These are phyloP conservation scores for Fusarium incarnatum DNA, from an alignment of 2,329 filamentous ascomycete genomes.

Conservation along the genomic window DNA sequence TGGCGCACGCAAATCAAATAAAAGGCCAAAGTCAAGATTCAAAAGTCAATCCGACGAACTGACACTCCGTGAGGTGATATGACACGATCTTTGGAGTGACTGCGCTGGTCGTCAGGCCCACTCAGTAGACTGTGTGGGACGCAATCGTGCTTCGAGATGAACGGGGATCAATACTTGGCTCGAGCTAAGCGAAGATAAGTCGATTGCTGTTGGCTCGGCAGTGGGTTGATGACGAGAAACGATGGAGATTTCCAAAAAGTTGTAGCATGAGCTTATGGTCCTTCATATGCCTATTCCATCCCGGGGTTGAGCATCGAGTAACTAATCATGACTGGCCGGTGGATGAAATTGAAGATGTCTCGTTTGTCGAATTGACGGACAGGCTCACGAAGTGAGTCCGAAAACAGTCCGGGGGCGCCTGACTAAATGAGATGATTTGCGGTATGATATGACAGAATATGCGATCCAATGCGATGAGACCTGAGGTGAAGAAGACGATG, in stretches of 20 bases:
- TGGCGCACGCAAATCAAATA: conserved; percentile 1
- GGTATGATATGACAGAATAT: conserved; percentile 1
- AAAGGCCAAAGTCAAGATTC: neutral
- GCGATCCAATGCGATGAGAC: conserved; percentile 1
- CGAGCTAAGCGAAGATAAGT: conserved; percentile 26
- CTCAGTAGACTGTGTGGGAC: conserved; percentile 24
- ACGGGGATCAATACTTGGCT: conserved; percentile 25
- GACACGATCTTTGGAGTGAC: conserved; percentile 16
- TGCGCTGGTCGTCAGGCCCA: conserved; percentile 25
- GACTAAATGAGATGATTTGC: conserved; percentile 15
- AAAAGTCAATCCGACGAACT: neutral
- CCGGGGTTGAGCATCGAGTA: conserved; percentile 34
- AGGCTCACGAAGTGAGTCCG: conserved; percentile 5
- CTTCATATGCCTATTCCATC: conserved; percentile 31
- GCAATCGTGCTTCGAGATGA: conserved; percentile 22
- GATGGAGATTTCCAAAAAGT: neutral
- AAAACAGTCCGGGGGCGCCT: conserved; percentile 7
- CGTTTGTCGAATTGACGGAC: conserved; percentile 7
- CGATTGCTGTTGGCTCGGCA: conserved; percentile 21
- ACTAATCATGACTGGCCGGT: conserved; percentile 31
- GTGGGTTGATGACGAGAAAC: conserved; percentile 3
- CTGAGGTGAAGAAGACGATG: neutral
- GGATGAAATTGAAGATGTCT: conserved; percentile 12
- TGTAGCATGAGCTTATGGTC: conserved; percentile 10
- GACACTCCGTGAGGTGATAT: conserved; percentile 18